Base-by-base conservation (phyloP, 1,284 basidiomycete species). In the Meira miltonrushii region DNA sequence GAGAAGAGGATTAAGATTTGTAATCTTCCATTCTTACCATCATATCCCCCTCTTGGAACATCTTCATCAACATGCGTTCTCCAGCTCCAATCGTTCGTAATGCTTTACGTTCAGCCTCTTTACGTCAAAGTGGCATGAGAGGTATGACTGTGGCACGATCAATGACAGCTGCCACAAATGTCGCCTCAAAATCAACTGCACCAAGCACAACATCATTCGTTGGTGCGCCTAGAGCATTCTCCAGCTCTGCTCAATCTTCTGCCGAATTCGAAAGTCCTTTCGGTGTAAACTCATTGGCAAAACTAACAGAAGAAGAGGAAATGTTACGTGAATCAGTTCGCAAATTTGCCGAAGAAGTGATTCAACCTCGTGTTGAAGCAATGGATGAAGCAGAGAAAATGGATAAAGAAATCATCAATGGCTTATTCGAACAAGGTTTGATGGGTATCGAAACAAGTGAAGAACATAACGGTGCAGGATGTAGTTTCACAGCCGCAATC, bases 361-460 rank as follows among this genome's bases (percentile, higher is more conserved):
- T 99, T 21, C 88, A 81, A 10, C 94, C 95, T 48, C 90, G 86
- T 77, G 93, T 96, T 57, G 85, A 87, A 43, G 90, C 92, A 75
- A 99, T 99, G 95, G 94, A 99, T 79, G 94, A 99, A 82, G 88
- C 87, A 55, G 95, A 99, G 80, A 82, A 82, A 72, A 98, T 99
- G 95, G 92, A 96, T 78, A 86, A 89, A 1, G 82, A 81, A 1
- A 81, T 98, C 72, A 91, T 98, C 77, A 84, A 90, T 74, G 90
- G 87, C 0, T 84, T 97, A 19, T 98, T 96, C 66, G 92, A 96
- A 61, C 91, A 96, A 81, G 94, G 94, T 37, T 91, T 96, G 76
- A 98, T 98, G 95, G 93, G 89, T 52, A 92, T 99, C 67, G 94
- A 98, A 81, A 96, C 91, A 2, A 84, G 84, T 58, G 83, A 85